Percentiles rank a stretch among this genome's conserved stretches.
Evolutionary conservation across 2,329 filamentous ascomycete species (phyloP).

Genomic region (Hypoxylon sp.): DNA sequence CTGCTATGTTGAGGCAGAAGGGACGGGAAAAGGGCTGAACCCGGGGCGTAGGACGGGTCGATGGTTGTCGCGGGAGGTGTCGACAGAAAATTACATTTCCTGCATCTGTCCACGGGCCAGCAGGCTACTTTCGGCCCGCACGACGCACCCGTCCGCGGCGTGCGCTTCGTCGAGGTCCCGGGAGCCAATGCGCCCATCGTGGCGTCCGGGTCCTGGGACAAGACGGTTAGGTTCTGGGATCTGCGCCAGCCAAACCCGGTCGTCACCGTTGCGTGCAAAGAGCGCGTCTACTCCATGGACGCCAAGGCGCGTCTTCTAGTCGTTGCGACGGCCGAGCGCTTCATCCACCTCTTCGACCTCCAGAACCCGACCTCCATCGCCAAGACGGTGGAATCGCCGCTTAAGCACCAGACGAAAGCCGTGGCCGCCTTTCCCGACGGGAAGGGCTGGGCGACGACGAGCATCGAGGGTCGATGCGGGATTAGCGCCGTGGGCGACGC

Average conservation of each 20-base stretch:
- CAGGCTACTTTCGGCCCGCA: constrained; percentile 49
- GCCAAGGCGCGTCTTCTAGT: constrained; percentile 48
- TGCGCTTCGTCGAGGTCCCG: constrained; percentile 52
- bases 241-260: constrained; percentile 59
- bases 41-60: constrained; percentile 51
- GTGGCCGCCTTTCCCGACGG: constrained; percentile 49
- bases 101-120: constrained; percentile 49
- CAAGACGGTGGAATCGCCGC: constrained; percentile 41
- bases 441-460: constrained; percentile 47
- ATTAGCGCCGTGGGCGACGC: constrained; percentile 43
- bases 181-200: constrained; percentile 45
- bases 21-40: constrained; percentile 6
- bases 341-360: constrained; percentile 53
- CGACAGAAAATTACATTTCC: constrained; percentile 50
- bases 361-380: constrained; percentile 41
- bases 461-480: constrained; percentile 51
- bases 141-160: constrained; percentile 50
- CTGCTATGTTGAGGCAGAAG: neutral
- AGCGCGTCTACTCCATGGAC: constrained; percentile 61
- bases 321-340: constrained; percentile 50
- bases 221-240: constrained; percentile 69
- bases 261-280: constrained; percentile 60
- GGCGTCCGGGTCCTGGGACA: constrained; percentile 64
- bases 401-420: constrained; percentile 49
- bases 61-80: constrained; percentile 51